A percentile compares a stretch with the other conserved stretches of the same genome.
Evolutionary conservation across 495 filamentous ascomycete genomes (phyloP).

Genomic region (Hapsidospora chrysogenum): DNA sequence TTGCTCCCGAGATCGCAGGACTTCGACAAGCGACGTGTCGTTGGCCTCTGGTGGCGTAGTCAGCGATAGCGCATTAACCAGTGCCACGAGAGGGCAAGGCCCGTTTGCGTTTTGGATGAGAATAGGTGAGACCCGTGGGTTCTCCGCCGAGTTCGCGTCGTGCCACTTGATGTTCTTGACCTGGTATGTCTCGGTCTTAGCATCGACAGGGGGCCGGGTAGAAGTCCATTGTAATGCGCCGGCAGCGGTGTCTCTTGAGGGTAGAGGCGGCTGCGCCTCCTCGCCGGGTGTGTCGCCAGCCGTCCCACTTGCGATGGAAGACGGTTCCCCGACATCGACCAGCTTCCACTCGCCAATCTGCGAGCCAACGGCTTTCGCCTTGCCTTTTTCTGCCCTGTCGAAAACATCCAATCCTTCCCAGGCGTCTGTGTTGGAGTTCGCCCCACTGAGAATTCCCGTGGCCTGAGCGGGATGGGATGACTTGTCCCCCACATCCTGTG

Average conservation of each 20-base stretch:
- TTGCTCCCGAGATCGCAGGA: conserved; percentile 64
- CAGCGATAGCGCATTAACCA: conserved; percentile 82
- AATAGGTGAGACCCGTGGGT: conserved; percentile 49
- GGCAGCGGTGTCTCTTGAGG: background rate
- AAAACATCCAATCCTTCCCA: background rate
- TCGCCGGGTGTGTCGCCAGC: no score
- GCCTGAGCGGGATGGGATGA: no score
- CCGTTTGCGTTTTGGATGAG: conserved; percentile 87
- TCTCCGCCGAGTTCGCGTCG: conserved; percentile 18
- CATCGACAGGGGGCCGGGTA: conserved; percentile 5
- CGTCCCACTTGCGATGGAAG: background rate
- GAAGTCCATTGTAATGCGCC: background rate
- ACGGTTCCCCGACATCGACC: background rate
- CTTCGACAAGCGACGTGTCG: conserved; percentile 57
- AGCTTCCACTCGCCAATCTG: conserved; percentile 1
- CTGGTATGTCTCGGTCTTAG: conserved; percentile 28
- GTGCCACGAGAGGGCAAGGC: conserved; percentile 80
- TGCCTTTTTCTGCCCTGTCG: background rate
- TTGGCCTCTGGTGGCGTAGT: conserved; percentile 44
- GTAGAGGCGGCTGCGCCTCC: conserved; percentile 1
- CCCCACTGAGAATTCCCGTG: no score
- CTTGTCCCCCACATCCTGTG: no score
- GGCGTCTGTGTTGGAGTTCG: no score
- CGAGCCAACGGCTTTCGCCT: background rate
- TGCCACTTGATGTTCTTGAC: conserved; percentile 30